Percentiles rank a stretch among this genome's conserved stretches.
Evolutionary conservation across 106 monocot genomes (phyloP).

Genomic region (Gastrodia elata): DNA sequence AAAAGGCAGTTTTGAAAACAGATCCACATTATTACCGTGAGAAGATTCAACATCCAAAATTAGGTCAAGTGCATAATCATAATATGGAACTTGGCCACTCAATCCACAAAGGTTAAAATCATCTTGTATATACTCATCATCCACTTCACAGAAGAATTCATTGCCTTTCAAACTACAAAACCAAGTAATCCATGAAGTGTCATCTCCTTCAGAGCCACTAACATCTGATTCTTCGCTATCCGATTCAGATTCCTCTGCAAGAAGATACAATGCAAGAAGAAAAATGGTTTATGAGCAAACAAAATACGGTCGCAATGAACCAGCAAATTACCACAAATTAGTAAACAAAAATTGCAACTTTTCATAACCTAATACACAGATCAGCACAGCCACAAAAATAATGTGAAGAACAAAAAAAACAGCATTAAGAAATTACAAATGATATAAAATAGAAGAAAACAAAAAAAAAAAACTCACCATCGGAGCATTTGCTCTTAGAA

Average conservation of each 20-base stretch:
- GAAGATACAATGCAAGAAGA: constrained; percentile 4
- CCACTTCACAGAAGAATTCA: constrained; percentile 61
- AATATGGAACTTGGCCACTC: constrained; percentile 38
- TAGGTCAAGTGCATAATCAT: constrained; percentile 58
- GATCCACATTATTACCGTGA: constrained; percentile 30
- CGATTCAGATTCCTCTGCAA: constrained; percentile 27
- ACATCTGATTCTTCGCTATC: constrained; percentile 52
- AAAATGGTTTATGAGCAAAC: neutral
- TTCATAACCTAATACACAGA: neutral
- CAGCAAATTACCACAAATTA: neutral
- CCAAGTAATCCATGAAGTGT: constrained; percentile 63
- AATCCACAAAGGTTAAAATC: constrained; percentile 67
- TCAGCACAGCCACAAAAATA: neutral
- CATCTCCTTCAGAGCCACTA: constrained; percentile 56
- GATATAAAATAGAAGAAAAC: neutral
- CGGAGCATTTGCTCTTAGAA: neutral
- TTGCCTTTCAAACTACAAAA: constrained; percentile 54
- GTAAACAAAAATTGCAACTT: neutral
- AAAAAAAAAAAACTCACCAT: constrained; percentile 9
- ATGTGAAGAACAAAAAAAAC: neutral
- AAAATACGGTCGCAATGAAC: neutral
- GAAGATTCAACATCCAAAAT: constrained; percentile 56
- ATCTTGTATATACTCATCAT: constrained; percentile 57
- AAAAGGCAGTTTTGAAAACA: neutral
- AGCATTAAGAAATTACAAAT: no score